Evolutionary conservation across 768 basidiomycete species (phyloP).

Genomic region (Inosperma sp.): DNA sequence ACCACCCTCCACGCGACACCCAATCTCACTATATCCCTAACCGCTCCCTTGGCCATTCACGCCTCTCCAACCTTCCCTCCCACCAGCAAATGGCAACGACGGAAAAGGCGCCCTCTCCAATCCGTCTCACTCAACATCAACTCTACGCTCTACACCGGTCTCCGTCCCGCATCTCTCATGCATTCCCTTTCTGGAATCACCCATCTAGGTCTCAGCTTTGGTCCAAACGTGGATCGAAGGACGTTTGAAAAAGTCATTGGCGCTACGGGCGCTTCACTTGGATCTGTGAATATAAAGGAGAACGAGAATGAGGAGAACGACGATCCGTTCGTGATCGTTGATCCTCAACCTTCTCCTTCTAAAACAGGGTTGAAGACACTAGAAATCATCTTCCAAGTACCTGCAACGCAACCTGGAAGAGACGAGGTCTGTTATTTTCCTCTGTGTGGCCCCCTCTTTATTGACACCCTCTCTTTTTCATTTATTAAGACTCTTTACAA

Average conservation of each 20-base stretch:
- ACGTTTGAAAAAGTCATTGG: conserved; percentile 44
- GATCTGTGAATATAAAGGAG: too few species aligned
- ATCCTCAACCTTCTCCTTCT: background rate
- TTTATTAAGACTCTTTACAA: conserved; percentile 35
- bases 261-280: conserved; percentile 36
- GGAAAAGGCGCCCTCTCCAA: conserved; percentile 25
- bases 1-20: conserved; percentile 37
- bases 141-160: conserved; percentile 42
- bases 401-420: conserved; percentile 18
- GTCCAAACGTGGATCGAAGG: conserved; percentile 38
- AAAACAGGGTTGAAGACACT: conserved; percentile 25
- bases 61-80: conserved; percentile 1
- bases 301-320: conserved; percentile 2
- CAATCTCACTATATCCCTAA: conserved; percentile 9
- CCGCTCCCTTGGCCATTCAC: conserved; percentile 12
- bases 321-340: conserved; percentile 8
- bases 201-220: conserved; percentile 34
- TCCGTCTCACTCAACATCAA: conserved; percentile 38
- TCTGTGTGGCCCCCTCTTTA: background rate
- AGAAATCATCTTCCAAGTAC: conserved; percentile 26
- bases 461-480: conserved; percentile 1
- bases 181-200: conserved; percentile 30
- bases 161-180: conserved; percentile 42
- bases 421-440: conserved; percentile 32
- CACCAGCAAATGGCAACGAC: conserved; percentile 4